phyloP scores from a whole-genome alignment of 345 rosid species.

The Trapa incisa region DNA sequence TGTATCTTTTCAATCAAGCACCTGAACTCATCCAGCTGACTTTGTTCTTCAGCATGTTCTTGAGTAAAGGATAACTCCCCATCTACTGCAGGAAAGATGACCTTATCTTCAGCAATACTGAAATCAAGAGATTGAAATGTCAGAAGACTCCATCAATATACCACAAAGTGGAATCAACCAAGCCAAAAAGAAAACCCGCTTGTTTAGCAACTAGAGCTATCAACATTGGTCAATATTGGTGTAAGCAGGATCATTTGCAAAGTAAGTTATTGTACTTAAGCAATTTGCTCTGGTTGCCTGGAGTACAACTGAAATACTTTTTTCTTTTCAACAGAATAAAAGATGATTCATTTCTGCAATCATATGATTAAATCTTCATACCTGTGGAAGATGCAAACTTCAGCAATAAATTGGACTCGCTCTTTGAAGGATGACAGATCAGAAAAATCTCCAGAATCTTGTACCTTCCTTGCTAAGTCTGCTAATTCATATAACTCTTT shows the following conservation, averaged over 20 bases:
- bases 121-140: conserved; percentile 13
- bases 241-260: not conserved
- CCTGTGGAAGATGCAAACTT: conserved; percentile 92
- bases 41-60: conserved; percentile 84
- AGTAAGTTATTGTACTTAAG: not conserved
- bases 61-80: conserved; percentile 55
- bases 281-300: not conserved
- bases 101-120: conserved; percentile 87
- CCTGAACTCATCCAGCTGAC: conserved; percentile 60
- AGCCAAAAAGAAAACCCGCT: not conserved
- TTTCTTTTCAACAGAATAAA: not conserved
- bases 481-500: conserved; percentile 72
- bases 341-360: not conserved
- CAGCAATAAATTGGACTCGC: conserved; percentile 75
- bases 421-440: conserved; percentile 66
- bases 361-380: conserved; percentile 13
- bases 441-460: conserved; percentile 58
- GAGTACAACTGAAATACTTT: not conserved
- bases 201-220: not conserved
- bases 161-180: conserved; percentile 1
- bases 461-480: conserved; percentile 71
- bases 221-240: not conserved
- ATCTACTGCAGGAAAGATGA: conserved; percentile 84
- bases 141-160: not conserved
- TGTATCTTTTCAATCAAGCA: conserved; percentile 69